Evolutionary conservation across 208 protist species (phyloP).

Genomic region (Trypanosoma scelopori): DNA sequence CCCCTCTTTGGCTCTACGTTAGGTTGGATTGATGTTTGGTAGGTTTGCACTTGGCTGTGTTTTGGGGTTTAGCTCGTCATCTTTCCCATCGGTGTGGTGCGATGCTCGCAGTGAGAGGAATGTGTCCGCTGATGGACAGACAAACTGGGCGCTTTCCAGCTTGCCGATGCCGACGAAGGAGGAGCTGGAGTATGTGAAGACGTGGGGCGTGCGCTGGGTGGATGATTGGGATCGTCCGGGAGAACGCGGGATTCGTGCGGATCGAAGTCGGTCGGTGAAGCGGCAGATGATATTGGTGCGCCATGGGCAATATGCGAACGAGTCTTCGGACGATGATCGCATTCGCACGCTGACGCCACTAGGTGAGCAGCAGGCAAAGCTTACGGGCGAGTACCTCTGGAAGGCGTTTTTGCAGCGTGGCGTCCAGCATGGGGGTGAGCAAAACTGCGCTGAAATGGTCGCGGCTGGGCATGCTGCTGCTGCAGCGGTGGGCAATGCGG

Average conservation of each 20-base stretch:
- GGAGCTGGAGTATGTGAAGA: conserved; percentile 48
- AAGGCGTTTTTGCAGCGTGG: conserved; percentile 28
- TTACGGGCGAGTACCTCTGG: conserved; percentile 57
- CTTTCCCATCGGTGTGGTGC: conserved; percentile 4
- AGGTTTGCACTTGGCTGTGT: conserved; percentile 14
- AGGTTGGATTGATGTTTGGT: not conserved
- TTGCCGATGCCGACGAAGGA: conserved; percentile 30
- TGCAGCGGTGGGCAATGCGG: too few relatives aligned
- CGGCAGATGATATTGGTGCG: conserved; percentile 80
- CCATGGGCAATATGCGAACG: conserved; percentile 83
- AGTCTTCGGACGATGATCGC: conserved; percentile 35
- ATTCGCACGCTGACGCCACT: conserved; percentile 49
- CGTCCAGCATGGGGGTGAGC: not conserved
- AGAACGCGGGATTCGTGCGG: conserved; percentile 12
- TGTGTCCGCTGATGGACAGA: conserved; percentile 35
- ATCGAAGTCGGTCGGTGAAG: conserved; percentile 10
- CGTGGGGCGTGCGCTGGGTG: conserved; percentile 62
- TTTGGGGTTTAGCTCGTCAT: conserved; percentile 5
- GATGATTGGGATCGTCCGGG: conserved; percentile 66
- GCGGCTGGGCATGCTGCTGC: too few relatives aligned
- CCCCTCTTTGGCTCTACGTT: not conserved
- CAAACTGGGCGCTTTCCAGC: conserved; percentile 29
- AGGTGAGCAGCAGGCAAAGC: conserved; percentile 55
- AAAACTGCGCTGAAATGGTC: not conserved
- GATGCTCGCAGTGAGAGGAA: not conserved